Conservation (phyloP, 148 eudicot species). For the Polygonum aviculare region DNA sequence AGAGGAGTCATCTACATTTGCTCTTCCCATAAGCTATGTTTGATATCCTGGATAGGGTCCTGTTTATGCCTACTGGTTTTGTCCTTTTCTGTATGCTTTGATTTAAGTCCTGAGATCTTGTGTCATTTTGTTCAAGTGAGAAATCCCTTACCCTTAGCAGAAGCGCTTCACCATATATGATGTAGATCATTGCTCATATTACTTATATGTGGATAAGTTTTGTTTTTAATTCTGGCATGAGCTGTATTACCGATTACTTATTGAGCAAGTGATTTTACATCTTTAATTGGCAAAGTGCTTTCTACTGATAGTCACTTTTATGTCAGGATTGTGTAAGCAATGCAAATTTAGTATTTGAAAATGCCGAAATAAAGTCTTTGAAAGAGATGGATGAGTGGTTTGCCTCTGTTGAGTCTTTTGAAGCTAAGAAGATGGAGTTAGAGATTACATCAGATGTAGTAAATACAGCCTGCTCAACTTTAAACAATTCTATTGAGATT, state of each 20-base stretch:
- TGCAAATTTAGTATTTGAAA: conserved; percentile 38
- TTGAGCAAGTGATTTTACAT: neutral
- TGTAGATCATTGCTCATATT: neutral
- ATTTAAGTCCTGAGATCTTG: neutral
- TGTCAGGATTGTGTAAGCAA: conserved; percentile 44
- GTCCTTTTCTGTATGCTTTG: neutral
- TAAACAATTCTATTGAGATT: conserved; percentile 38
- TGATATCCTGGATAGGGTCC: neutral
- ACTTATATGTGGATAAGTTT: neutral
- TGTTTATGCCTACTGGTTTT: neutral
- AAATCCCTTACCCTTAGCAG: neutral
- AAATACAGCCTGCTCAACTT: conserved; percentile 31
- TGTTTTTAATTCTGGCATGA: neutral
- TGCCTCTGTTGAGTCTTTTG: conserved; percentile 39
- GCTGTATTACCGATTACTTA: neutral
- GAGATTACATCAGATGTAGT: conserved; percentile 51
- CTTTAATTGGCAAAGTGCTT: neutral
- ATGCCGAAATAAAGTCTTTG: conserved; percentile 30
- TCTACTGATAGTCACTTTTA: neutral
- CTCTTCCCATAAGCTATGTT: neutral
- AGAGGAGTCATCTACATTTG: neutral
- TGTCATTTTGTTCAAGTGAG: neutral
- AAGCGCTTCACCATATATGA: neutral
- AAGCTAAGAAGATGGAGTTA: conserved; percentile 49
- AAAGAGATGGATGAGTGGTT: conserved; percentile 51